Conservation (phyloP, 1,284 basidiomycete genomes). For the Sporisorium sorghi region DNA sequence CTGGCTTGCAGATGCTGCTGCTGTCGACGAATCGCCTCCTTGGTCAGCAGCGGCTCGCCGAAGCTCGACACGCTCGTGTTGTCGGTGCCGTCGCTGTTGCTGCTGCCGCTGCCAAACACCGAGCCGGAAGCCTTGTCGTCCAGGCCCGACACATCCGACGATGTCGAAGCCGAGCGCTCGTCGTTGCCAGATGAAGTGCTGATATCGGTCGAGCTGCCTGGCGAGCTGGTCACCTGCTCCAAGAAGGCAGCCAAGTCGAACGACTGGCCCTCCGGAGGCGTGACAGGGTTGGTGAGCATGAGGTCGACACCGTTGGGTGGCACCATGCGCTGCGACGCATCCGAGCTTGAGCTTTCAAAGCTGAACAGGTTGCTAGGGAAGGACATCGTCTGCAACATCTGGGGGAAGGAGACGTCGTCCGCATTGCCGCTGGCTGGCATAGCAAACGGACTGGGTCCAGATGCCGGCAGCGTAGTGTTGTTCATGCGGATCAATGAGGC, state of each 20-base stretch:
- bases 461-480: conserved; percentile 35
- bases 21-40: conserved; percentile 38
- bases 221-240: conserved; percentile 54
- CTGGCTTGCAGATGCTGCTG: conserved; percentile 35
- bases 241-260: conserved; percentile 55
- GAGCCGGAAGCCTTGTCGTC: conserved; percentile 31
- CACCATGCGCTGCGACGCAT: conserved; percentile 28
- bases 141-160: conserved; percentile 38
- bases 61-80: conserved; percentile 44
- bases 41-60: conserved; percentile 34
- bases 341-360: conserved; percentile 18
- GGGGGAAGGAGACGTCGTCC: conserved; percentile 44
- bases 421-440: conserved; percentile 3
- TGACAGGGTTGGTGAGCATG: conserved; percentile 43
- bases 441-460: conserved; percentile 23
- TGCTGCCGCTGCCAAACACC: conserved; percentile 20
- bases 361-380: conserved; percentile 38
- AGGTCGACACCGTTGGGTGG: conserved; percentile 54
- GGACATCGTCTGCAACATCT: conserved; percentile 31
- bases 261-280: conserved; percentile 49
- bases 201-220: conserved; percentile 46
- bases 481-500: conserved; percentile 34
- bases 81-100: conserved; percentile 32
- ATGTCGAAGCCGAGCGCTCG: conserved; percentile 26
- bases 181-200: conserved; percentile 39